Conservation (phyloP, 2,329 filamentous ascomycete genomes). For the Colletotrichum sansevieriae region DNA sequence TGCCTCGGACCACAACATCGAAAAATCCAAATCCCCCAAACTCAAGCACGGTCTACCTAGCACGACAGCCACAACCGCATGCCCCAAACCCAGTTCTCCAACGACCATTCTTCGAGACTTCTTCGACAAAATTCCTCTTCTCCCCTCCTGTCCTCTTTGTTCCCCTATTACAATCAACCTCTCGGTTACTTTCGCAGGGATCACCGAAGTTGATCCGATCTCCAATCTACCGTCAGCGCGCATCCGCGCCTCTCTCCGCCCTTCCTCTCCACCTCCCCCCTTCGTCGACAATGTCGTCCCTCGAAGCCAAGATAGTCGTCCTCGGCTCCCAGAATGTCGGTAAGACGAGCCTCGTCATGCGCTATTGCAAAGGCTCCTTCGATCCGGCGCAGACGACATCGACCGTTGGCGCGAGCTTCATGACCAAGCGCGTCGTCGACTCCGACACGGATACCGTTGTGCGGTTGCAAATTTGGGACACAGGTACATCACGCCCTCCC, state of each 20-base stretch:
- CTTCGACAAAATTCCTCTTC: constrained; percentile 21
- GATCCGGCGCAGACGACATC: constrained; percentile 73
- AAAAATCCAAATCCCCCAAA: constrained; percentile 2
- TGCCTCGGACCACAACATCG: constrained; percentile 31
- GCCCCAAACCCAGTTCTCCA: constrained; percentile 19
- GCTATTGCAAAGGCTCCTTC: constrained; percentile 80
- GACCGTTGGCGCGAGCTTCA: constrained; percentile 84
- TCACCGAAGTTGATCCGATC: constrained; percentile 15
- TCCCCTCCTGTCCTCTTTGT: constrained; percentile 4
- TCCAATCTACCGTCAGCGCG: constrained; percentile 13
- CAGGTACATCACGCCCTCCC: constrained; percentile 61
- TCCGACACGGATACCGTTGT: constrained; percentile 87
- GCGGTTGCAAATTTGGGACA: constrained; percentile 97
- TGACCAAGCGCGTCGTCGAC: constrained; percentile 85
- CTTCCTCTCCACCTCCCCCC: background rate
- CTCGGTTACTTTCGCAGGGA: constrained; percentile 26
- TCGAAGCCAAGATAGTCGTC: constrained; percentile 86
- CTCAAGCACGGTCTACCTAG: constrained; percentile 17
- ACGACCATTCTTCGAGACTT: constrained; percentile 10
- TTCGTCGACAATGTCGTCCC: constrained; percentile 62
- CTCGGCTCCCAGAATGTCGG: constrained; percentile 84
- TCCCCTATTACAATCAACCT: background rate
- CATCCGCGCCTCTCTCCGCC: constrained; percentile 8
- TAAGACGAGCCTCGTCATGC: constrained; percentile 83
- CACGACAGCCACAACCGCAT: constrained; percentile 33